A percentile compares a stretch with the other conserved stretches of the same genome.
Evolutionary conservation across 2,329 filamentous ascomycete species (phyloP).

Genomic region (Teratosphaeria viscida): DNA sequence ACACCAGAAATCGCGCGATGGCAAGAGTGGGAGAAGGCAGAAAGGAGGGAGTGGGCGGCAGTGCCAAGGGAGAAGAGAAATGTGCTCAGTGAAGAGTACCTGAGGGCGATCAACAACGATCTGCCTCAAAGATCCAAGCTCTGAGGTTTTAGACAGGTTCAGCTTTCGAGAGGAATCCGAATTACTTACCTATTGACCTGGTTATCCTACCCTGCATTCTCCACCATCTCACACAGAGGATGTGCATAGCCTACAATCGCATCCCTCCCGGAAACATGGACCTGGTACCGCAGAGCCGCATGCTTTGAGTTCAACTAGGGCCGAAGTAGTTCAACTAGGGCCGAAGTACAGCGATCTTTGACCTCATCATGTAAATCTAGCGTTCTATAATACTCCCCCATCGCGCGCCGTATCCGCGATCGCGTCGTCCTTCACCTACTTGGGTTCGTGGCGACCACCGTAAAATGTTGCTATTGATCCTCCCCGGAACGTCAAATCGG

Average conservation of each 20-base stretch:
- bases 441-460: neutral
- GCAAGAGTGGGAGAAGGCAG: constrained; percentile 15
- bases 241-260: neutral
- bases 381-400: no score
- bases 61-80: constrained; percentile 18
- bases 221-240: neutral
- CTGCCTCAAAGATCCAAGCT: constrained; percentile 4
- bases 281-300: neutral
- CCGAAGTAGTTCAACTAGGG: neutral
- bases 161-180: neutral
- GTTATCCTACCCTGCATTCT: neutral
- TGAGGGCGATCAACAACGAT: constrained; percentile 14
- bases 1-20: constrained; percentile 26
- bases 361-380: neutral
- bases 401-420: no score
- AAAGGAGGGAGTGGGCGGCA: constrained; percentile 17
- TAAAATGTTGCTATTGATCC: neutral
- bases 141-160: neutral
- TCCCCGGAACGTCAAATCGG: neutral
- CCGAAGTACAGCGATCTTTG: neutral
- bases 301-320: neutral
- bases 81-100: constrained; percentile 20
- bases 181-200: neutral
- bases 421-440: no score
- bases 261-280: neutral